Conservation (phyloP, 257 asterid species). For the Marsdenia floribunda region DNA sequence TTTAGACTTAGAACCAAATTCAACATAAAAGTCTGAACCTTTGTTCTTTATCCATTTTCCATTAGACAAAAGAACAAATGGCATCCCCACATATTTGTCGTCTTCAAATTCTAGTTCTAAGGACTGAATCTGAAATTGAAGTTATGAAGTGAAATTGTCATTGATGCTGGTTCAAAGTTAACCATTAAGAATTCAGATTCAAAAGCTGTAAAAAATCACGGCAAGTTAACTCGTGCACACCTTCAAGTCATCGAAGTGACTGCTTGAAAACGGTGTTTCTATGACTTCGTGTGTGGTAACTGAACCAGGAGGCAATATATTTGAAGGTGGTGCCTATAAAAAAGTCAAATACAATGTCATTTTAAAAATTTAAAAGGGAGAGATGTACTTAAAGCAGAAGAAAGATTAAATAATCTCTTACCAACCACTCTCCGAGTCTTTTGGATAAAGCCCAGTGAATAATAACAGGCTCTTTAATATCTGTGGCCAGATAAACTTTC, state of each 20-base stretch:
- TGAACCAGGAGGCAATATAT: slow-evolving; percentile 72
- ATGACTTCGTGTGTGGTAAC: slow-evolving; percentile 55
- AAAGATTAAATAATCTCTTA: slow-evolving; percentile 27
- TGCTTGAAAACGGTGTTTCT: slow-evolving; percentile 54
- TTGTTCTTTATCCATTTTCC: slow-evolving; percentile 78
- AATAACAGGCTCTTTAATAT: slow-evolving; percentile 62
- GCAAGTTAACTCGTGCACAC: slow-evolving; percentile 29
- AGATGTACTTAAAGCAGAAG: background rate
- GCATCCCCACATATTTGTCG: slow-evolving; percentile 77
- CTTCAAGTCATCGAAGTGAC: slow-evolving; percentile 48
- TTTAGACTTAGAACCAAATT: slow-evolving; percentile 37
- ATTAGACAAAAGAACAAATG: slow-evolving; percentile 82
- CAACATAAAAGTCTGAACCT: slow-evolving; percentile 80
- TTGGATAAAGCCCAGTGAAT: slow-evolving; percentile 96
- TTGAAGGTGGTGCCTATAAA: slow-evolving; percentile 73
- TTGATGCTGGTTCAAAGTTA: slow-evolving; percentile 8
- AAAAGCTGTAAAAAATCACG: slow-evolving; percentile 12
- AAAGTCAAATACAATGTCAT: slow-evolving; percentile 9
- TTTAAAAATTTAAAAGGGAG: background rate
- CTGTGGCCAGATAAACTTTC: slow-evolving; percentile 73
- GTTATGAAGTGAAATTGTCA: too few species aligned
- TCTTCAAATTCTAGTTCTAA: slow-evolving; percentile 70
- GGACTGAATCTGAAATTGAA: slow-evolving; percentile 62
- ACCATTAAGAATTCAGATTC: slow-evolving; percentile 4
- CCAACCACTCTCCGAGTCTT: slow-evolving; percentile 86